Conservation (phyloP, 148 eudicot species). For the Rhododendron ovatum region DNA sequence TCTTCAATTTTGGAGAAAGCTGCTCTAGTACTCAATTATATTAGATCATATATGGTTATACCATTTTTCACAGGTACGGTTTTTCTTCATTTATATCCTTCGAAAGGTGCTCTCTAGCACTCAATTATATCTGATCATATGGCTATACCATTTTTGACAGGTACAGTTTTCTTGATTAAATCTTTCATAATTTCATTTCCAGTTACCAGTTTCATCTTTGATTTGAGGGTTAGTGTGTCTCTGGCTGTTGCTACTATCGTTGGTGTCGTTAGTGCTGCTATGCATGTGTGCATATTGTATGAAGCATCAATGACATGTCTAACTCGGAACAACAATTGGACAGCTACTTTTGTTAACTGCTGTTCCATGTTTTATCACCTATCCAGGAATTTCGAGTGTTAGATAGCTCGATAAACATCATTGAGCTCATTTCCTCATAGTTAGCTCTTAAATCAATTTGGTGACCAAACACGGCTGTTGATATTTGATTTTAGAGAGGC, state of each 20-base stretch:
- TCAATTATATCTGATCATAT: not conserved
- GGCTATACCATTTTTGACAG: not conserved
- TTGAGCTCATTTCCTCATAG: not conserved
- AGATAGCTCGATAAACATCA: not conserved
- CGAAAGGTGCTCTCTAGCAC: not conserved
- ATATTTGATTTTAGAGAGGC: not conserved
- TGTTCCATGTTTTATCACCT: not conserved
- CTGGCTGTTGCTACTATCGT: not conserved
- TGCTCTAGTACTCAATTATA: not conserved
- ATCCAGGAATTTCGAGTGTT: not conserved
- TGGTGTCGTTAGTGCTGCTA: no score
- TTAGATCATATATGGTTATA: not conserved
- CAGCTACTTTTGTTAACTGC: not conserved
- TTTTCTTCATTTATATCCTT: not conserved
- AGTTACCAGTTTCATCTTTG: not conserved
- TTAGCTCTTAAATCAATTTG: not conserved
- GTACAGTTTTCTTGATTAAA: not conserved
- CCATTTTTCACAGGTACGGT: not conserved
- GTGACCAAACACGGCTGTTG: not conserved
- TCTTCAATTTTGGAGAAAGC: not conserved
- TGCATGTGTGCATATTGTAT: not conserved
- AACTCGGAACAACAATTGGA: not conserved
- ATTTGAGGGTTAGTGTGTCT: not conserved
- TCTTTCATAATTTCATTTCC: slow-evolving; percentile 18
- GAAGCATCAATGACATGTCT: not conserved